Conservation (phyloP, 192 early-diverging fungal genomes). For the Coemansia sp. region DNA sequence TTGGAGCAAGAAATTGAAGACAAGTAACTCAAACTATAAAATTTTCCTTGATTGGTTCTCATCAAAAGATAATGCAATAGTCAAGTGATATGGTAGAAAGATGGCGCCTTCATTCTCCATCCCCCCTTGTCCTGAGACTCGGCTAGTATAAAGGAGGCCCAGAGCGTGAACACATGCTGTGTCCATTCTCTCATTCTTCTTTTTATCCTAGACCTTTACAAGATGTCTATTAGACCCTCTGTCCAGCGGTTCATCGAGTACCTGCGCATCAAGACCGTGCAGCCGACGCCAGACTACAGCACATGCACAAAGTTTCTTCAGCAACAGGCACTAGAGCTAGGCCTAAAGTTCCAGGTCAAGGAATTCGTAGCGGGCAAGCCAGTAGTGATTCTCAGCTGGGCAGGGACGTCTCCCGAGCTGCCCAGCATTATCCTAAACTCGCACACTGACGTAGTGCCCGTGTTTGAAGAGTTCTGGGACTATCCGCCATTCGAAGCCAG, state of each 20-base stretch:
- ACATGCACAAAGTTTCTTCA: constrained; percentile 65
- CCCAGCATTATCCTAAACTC: constrained; percentile 78
- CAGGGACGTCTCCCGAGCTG: constrained; percentile 60
- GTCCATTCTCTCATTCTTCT: neutral
- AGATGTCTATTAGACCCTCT: constrained; percentile 4
- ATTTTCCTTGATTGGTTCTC: neutral
- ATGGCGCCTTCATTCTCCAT: neutral
- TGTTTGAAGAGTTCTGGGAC: constrained; percentile 75
- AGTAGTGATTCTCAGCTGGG: constrained; percentile 72
- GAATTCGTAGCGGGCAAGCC: constrained; percentile 70
- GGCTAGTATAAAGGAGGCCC: neutral
- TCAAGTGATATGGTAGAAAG: neutral
- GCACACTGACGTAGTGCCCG: constrained; percentile 92
- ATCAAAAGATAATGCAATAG: neutral
- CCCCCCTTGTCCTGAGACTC: neutral
- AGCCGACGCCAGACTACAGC: constrained; percentile 82
- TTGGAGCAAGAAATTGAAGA: neutral
- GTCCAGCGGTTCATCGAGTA: constrained; percentile 74
- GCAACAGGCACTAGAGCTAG: constrained; percentile 70
- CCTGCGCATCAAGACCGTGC: constrained; percentile 83
- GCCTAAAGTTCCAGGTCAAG: constrained; percentile 57
- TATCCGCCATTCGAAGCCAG: constrained; percentile 76
- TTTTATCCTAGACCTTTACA: neutral
- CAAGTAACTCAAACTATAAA: neutral
- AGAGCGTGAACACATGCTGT: neutral